Conservation (phyloP, 176 grass and related monocot species). For the Zoysia japonica region DNA sequence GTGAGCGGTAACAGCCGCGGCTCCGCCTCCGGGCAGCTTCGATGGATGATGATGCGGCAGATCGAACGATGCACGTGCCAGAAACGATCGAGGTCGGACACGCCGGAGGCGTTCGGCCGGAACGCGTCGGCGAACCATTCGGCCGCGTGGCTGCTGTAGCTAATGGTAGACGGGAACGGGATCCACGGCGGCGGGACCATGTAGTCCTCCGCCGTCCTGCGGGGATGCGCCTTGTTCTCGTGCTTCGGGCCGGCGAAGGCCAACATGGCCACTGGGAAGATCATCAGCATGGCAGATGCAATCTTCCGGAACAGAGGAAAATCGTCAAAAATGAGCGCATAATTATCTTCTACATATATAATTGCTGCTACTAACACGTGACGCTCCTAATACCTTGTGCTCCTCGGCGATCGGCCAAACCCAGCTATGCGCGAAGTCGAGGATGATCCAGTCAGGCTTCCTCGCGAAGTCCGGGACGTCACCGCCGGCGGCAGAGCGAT, state of each 20-base stretch:
- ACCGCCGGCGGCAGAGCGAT: not conserved
- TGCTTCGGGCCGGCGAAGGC: slow-evolving; percentile 12
- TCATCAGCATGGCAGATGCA: slow-evolving; percentile 15
- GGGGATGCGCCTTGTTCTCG: not conserved
- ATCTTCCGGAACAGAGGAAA: not conserved
- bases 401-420: slow-evolving; percentile 28
- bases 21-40: slow-evolving; percentile 39
- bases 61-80: not conserved
- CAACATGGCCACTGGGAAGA: not conserved
- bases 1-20: slow-evolving; percentile 15
- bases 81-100: not conserved
- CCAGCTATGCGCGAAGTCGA: slow-evolving; percentile 55
- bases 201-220: not conserved
- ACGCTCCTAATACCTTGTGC: not conserved
- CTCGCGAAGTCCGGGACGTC: not conserved
- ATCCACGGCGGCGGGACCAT: slow-evolving; percentile 40
- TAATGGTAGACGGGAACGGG: not conserved
- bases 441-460: slow-evolving; percentile 49
- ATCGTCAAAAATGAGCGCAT: not conserved
- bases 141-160: slow-evolving; percentile 27
- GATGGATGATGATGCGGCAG: not conserved
- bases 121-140: not conserved
- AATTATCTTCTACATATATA: too few relatives aligned
- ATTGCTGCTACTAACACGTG: too few relatives aligned
- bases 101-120: slow-evolving; percentile 8